phyloP scores from a whole-genome alignment of 257 asterid species.

The Solanum virginianum region DNA sequence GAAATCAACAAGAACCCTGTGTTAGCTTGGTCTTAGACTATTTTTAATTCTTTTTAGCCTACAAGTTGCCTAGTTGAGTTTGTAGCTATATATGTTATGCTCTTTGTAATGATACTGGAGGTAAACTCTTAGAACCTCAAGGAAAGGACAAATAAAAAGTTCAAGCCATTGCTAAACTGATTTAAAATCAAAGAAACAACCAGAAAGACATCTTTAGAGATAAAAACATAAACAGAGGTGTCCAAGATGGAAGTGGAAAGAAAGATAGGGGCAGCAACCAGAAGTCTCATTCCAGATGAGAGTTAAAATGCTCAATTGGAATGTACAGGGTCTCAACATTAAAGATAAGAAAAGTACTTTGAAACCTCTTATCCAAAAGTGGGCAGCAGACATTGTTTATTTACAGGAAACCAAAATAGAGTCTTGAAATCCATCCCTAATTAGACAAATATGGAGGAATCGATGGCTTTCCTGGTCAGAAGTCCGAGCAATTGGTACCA shows the following conservation, averaged over 20 bases:
- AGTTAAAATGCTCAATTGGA: background rate
- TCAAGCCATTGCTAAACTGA: no score
- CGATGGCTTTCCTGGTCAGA: background rate
- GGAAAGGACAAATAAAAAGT: no score
- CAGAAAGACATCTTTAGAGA: no score
- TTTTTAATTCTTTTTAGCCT: no score
- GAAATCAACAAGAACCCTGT: no score
- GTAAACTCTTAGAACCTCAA: no score
- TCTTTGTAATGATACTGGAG: no score
- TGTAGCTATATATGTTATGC: no score
- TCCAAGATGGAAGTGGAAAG: background rate
- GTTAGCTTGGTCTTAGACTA: no score
- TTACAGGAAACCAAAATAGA: background rate
- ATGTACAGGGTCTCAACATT: background rate
- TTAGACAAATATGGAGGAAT: background rate
- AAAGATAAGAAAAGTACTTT: background rate
- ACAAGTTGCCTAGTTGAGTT: no score
- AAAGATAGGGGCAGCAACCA: background rate
- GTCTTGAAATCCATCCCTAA: background rate
- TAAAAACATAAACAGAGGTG: no score
- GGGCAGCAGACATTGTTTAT: background rate
- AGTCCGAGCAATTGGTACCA: background rate
- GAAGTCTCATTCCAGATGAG: background rate
- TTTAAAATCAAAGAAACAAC: no score
- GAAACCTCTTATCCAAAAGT: background rate